phyloP scores from a whole-genome alignment of 257 asterid species.

The Haberlea rhodopensis region DNA sequence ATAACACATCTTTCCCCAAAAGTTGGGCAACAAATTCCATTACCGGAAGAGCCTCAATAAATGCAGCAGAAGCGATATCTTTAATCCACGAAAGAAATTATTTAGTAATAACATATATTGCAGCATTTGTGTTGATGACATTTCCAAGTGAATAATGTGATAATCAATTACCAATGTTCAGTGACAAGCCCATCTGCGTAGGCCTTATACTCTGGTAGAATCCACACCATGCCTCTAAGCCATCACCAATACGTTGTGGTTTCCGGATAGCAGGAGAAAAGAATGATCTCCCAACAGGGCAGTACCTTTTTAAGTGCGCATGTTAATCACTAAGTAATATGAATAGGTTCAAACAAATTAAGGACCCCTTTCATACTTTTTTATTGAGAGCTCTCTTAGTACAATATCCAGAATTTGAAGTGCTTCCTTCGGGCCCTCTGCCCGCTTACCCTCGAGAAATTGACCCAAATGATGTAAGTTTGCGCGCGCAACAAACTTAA shows the following conservation, averaged over 20 bases:
- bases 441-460: slow-evolving; percentile 91
- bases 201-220: slow-evolving; percentile 98
- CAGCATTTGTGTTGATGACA: not conserved
- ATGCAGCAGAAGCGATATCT: slow-evolving; percentile 99
- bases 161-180: slow-evolving; percentile 66
- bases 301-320: slow-evolving; percentile 51
- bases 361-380: slow-evolving; percentile 44
- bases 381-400: slow-evolving; percentile 78
- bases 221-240: slow-evolving; percentile 99
- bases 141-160: not conserved
- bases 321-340: not conserved
- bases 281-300: slow-evolving; percentile 90
- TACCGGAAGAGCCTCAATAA: slow-evolving; percentile 95
- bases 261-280: slow-evolving; percentile 83
- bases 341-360: not conserved
- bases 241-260: slow-evolving; percentile 92
- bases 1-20: slow-evolving; percentile 79
- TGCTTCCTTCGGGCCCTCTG: slow-evolving; percentile 91
- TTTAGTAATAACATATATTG: slow-evolving; percentile 1
- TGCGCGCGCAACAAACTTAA: slow-evolving; percentile 84
- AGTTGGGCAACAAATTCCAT: slow-evolving; percentile 89
- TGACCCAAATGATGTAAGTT: slow-evolving; percentile 83
- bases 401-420: slow-evolving; percentile 96
- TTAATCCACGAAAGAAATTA: slow-evolving; percentile 14
- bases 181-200: slow-evolving; percentile 97